These are phyloP conservation scores for Keithomyces neogunnii DNA, from an alignment of 2,329 filamentous ascomycete genomes.

Conservation along the genomic window DNA sequence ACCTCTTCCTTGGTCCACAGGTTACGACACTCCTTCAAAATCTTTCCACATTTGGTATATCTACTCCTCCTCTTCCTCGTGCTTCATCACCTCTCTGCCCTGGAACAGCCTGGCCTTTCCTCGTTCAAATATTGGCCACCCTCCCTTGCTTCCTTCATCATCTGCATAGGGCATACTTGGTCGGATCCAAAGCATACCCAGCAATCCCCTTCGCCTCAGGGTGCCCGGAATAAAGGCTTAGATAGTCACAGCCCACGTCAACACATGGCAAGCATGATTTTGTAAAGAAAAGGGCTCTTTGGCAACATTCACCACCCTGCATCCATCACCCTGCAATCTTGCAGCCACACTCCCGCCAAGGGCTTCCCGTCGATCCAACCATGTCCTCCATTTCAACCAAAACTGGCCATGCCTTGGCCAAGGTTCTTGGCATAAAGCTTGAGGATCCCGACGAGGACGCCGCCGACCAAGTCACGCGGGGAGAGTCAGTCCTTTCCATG, in stretches of 20 bases:
- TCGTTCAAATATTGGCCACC: background rate
- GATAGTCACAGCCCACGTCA: background rate
- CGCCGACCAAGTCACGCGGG: conserved; percentile 57
- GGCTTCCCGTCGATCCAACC: background rate
- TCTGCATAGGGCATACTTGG: background rate
- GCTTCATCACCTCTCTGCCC: background rate
- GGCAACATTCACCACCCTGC: background rate
- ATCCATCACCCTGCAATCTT: background rate
- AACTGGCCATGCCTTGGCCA: conserved; percentile 66
- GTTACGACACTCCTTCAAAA: conserved; percentile 1
- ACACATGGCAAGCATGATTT: background rate
- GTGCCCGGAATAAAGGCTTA: background rate
- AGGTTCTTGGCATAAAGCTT: conserved; percentile 74
- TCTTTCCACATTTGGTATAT: background rate
- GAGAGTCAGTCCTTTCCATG: conserved; percentile 71
- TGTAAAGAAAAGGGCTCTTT: background rate
- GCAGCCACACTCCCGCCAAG: background rate
- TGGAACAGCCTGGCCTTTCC: background rate
- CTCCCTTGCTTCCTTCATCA: background rate
- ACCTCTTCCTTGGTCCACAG: background rate
- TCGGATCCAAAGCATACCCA: background rate
- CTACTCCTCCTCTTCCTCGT: background rate
- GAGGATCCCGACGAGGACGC: conserved; percentile 41
- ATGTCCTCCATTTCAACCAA: conserved; percentile 41
- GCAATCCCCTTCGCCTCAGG: background rate